phyloP scores from a whole-genome alignment of 208 protist species.

The Crithidia expoeki region DNA sequence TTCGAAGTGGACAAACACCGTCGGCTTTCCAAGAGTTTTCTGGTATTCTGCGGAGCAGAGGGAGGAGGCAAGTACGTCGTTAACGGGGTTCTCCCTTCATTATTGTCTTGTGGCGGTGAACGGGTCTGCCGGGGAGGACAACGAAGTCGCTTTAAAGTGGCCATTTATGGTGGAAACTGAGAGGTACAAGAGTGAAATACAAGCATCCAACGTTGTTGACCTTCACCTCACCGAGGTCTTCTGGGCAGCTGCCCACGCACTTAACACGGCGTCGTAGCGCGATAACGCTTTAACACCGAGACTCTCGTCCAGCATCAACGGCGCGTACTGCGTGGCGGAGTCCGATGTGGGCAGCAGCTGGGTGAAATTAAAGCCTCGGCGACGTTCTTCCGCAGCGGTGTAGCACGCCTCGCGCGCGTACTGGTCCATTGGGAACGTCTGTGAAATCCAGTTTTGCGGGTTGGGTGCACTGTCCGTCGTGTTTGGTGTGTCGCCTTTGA shows the following conservation, averaged over 20 bases:
- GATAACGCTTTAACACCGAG: background rate
- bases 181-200: no score
- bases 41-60: no score
- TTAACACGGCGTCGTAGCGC: conserved; percentile 49
- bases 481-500: background rate
- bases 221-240: background rate
- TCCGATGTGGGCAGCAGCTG: conserved; percentile 51
- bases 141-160: no score
- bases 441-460: background rate
- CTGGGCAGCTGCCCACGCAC: conserved; percentile 40
- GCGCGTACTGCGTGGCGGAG: conserved; percentile 36
- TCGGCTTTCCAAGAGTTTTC: no score
- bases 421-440: conserved; percentile 7
- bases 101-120: no score
- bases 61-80: no score
- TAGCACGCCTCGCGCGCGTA: conserved; percentile 49
- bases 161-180: no score
- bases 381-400: conserved; percentile 53
- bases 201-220: no score
- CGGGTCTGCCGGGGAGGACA: no score
- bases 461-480: background rate
- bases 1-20: no score
- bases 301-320: conserved; percentile 25
- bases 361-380: conserved; percentile 40
- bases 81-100: no score